Evolutionary conservation across 2,329 filamentous ascomycete species (phyloP).

Genomic region (Diaporthe sp.): DNA sequence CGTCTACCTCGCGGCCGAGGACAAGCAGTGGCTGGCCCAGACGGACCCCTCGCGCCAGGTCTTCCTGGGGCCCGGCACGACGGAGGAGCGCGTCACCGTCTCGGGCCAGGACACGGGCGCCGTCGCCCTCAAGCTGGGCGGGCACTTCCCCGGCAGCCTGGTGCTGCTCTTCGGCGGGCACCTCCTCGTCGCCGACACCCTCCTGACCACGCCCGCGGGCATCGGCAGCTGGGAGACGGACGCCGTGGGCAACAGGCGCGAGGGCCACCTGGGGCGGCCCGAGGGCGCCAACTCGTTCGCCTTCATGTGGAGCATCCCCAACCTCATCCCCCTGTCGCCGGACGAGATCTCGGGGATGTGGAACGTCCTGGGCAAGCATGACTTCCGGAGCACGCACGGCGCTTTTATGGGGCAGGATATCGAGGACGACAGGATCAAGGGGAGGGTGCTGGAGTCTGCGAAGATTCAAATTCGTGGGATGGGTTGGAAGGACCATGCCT

Average conservation of each 20-base stretch:
- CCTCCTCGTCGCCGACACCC: constrained; percentile 83
- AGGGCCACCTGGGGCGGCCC: constrained; percentile 50
- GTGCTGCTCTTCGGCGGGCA: constrained; percentile 73
- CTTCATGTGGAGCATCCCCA: constrained; percentile 85
- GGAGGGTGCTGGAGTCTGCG: constrained; percentile 80
- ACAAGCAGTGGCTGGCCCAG: constrained; percentile 73
- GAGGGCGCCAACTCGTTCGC: constrained; percentile 68
- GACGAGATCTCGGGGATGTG: constrained; percentile 78
- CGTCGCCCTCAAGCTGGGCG: constrained; percentile 78
- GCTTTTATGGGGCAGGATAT: constrained; percentile 77
- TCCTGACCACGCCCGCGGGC: constrained; percentile 77
- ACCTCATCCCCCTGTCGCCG: constrained; percentile 79
- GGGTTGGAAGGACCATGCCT: constrained; percentile 59
- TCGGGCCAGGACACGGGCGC: constrained; percentile 59
- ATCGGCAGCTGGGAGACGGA: constrained; percentile 63
- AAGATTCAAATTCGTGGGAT: constrained; percentile 75
- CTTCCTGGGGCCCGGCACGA: constrained; percentile 60
- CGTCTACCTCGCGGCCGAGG: constrained; percentile 77
- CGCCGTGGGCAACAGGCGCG: constrained; percentile 53
- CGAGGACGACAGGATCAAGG: constrained; percentile 68
- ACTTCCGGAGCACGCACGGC: constrained; percentile 78
- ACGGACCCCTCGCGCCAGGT: constrained; percentile 57
- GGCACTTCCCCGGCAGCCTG: constrained; percentile 84
- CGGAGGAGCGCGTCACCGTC: constrained; percentile 53
- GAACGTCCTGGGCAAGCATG: constrained; percentile 71